Base-by-base conservation (phyloP, 2,329 filamentous ascomycete species). In the Penicillium expansum region DNA sequence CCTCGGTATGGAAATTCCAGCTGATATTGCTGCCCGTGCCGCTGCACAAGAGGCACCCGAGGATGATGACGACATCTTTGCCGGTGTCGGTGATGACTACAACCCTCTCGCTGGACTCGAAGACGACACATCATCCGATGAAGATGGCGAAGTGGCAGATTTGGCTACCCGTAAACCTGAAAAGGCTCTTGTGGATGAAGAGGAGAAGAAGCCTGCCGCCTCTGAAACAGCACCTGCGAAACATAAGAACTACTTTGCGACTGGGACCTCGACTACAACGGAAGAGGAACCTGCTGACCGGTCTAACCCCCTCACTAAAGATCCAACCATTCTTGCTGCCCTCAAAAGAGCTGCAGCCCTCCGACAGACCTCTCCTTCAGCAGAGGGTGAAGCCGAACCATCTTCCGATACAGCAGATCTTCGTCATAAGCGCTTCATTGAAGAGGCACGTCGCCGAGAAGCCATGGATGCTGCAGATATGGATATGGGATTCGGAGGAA, bases 401-500 rank as follows among this genome's bases (percentile, higher is more conserved):
- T 83, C 84, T 3, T 82, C 86, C 62, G 84, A 84, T 1, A 84
- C 86, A 59, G 83, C 88, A 59, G 83, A 88, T 60, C 86, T 86
- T 48, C 86, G 88, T 8, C 84, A 87, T 50, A 88, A 86, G 72
- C 88, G 84, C 62, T 89, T 97, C 79, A 79, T 97, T 6, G 80
- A 87, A 65, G 82, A 82, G 58, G 85, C 80, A 10, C 71, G 69
- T 43, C 72, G 73, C 10, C 77, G 77, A n/a, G 76, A 86, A 54
- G 88, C 90, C 64, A 84, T 92, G 47, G 93, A 97, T 71, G 86
- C 92, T 47, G 87, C 93, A 56, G 93, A 99, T 75, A 83, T 99
- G 76, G 94, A 99, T 69, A 85, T 97, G 80, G 93, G 92, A 58
- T 97, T 99, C 69, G 94, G 94, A 33, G 90, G 87, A 20, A 94